Conservation (phyloP, 2,329 filamentous ascomycete genomes). For the Aureobasidium sp. region DNA sequence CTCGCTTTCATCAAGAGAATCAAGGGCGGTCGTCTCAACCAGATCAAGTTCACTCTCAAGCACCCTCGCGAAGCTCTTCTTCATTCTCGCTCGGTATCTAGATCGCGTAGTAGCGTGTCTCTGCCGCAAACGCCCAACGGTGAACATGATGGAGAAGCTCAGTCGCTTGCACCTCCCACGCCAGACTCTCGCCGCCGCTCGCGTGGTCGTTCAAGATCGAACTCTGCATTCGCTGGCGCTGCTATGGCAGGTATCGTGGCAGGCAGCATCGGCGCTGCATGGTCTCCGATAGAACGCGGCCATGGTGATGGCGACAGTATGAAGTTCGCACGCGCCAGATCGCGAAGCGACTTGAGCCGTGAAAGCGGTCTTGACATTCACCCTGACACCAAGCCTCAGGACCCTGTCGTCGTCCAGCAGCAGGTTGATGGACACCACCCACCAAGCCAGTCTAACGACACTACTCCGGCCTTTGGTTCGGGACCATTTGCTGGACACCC, state of each 20-base stretch:
- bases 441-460: conserved; percentile 35
- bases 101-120: conserved; percentile 53
- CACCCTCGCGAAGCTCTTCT: conserved; percentile 65
- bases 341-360: conserved; percentile 22
- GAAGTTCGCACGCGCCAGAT: conserved; percentile 25
- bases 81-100: conserved; percentile 53
- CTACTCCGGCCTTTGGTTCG: conserved; percentile 34
- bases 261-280: conserved; percentile 59
- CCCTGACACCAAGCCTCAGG: conserved; percentile 39
- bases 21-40: conserved; percentile 74
- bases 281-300: conserved; percentile 58
- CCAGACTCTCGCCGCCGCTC: conserved; percentile 48
- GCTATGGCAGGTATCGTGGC: conserved; percentile 81
- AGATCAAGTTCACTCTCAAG: conserved; percentile 67
- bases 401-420: conserved; percentile 35
- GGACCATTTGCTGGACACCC: conserved; percentile 36
- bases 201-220: conserved; percentile 58
- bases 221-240: conserved; percentile 63
- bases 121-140: conserved; percentile 55
- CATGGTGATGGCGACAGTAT: conserved; percentile 32
- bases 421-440: conserved; percentile 27
- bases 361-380: conserved; percentile 37
- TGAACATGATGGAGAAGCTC: conserved; percentile 33
- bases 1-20: conserved; percentile 71
- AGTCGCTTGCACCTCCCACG: conserved; percentile 38